Base-by-base conservation (phyloP, 2,329 filamentous ascomycete species). In the Alternaria gaisen region DNA sequence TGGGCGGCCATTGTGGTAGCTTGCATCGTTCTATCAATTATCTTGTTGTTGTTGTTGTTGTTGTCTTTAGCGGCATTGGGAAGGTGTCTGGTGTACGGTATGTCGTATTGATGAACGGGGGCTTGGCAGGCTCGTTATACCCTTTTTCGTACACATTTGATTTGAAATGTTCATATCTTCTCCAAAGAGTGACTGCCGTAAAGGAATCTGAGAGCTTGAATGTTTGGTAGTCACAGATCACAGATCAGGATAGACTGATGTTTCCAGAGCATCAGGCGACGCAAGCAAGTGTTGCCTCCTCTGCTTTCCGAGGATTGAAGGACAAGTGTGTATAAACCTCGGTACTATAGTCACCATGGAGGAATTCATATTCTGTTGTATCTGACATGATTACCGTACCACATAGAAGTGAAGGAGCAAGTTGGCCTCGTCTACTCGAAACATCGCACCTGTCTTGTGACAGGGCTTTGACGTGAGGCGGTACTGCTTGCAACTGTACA, bases 41-140 rank as follows among this genome's bases (percentile, higher is more conserved):
- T 26, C 20, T 47, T 60, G 34, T 57, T 48, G 51, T 59, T 61
- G 28, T 47, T 60, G 34, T 57, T 48, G 51, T 59, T 61, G 28
- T 57, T 48, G 55, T 59, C 38, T 42, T 61, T 55, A 60, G 66
- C 67, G 62, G 63, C 66, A 66, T 66, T 64, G 53, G 60, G 62
- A 54, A 64, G 61, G 65, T 58, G 65, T 56, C 43, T 38, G 58
- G 61, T 58, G 28, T 30, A 30, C 28, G 28, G 28, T 30, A 30
- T 30, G 20, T 50, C 14, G 46, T 18, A 26, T 26, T 38, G 30
- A 36, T 18, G 6, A 6, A 24, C 16, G 54, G 30, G 26, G 52
- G 42, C 43, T 51, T 28, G 28, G 38, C 22, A 18, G 22, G 53
- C 46, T 56, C 46, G 46, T 63, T 56, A 60, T 60, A 59, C 57